Evolutionary conservation across 257 asterid species (phyloP).

Genomic region (Solanum verrucosum): DNA sequence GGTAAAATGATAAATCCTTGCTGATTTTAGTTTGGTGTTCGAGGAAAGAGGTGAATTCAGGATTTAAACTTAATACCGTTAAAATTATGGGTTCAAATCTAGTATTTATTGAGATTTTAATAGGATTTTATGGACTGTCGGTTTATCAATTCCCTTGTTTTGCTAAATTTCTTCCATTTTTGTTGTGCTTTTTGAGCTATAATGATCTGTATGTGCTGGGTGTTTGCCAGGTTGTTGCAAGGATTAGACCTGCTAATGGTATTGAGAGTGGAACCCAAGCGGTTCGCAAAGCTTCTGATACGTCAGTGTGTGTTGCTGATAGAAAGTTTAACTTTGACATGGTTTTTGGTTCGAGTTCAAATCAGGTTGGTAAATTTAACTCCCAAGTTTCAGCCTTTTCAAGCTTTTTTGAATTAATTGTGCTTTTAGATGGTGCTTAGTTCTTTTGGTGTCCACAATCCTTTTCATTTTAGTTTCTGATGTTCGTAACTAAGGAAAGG

Average conservation of each 20-base stretch:
- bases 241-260: constrained; percentile 61
- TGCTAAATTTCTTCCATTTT: neutral
- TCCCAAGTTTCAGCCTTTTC: neutral
- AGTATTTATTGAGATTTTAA: neutral
- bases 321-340: constrained; percentile 60
- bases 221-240: constrained; percentile 59
- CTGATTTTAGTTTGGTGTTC: neutral
- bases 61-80: neutral
- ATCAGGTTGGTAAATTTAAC: constrained; percentile 49
- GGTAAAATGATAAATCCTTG: constrained; percentile 30
- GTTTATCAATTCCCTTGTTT: neutral
- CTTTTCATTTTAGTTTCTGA: neutral
- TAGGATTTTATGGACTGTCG: neutral
- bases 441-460: neutral
- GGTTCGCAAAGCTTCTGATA: constrained; percentile 52
- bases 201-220: neutral
- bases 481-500: neutral
- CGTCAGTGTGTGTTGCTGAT: constrained; percentile 47
- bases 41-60: neutral
- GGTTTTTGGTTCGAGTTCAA: constrained; percentile 55
- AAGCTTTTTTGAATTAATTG: neutral
- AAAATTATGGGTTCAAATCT: neutral
- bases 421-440: neutral
- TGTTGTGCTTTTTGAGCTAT: neutral
- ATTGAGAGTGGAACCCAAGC: constrained; percentile 32